Evolutionary conservation across 441 rosid species (phyloP).

Genomic region (California macrophylla): DNA sequence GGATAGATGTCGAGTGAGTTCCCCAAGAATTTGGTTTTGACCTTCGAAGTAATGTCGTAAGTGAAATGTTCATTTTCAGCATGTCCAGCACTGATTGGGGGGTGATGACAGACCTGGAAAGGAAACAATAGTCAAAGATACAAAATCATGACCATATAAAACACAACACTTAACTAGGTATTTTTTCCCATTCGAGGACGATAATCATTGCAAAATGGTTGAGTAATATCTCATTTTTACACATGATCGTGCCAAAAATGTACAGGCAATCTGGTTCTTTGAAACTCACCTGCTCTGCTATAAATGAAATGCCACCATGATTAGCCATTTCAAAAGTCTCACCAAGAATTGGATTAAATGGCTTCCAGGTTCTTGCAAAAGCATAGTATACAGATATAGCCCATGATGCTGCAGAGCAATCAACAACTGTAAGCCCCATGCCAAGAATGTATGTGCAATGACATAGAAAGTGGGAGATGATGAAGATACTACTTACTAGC

Average conservation of each 20-base stretch:
- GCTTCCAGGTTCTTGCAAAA: slow-evolving; percentile 82
- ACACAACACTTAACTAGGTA: not conserved
- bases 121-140: not conserved
- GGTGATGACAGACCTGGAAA: slow-evolving; percentile 88
- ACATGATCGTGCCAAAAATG: not conserved
- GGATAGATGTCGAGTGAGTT: slow-evolving; percentile 91
- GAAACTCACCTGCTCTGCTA: slow-evolving; percentile 67
- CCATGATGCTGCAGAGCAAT: slow-evolving; percentile 62
- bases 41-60: slow-evolving; percentile 77
- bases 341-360: slow-evolving; percentile 95
- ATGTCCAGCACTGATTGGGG: slow-evolving; percentile 89
- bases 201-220: not conserved
- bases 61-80: slow-evolving; percentile 92
- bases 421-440: slow-evolving; percentile 18
- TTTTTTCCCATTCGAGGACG: not conserved
- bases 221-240: not conserved
- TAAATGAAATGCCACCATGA: slow-evolving; percentile 62
- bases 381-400: slow-evolving; percentile 80
- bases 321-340: slow-evolving; percentile 88
- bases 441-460: not conserved
- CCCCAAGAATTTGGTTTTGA: slow-evolving; percentile 84
- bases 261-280: not conserved
- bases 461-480: slow-evolving; percentile 7
- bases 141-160: not conserved
- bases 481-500: slow-evolving; percentile 39